Evolutionary conservation across 148 eudicot species (phyloP).

Genomic region (Rhododendron williamsianum): DNA sequence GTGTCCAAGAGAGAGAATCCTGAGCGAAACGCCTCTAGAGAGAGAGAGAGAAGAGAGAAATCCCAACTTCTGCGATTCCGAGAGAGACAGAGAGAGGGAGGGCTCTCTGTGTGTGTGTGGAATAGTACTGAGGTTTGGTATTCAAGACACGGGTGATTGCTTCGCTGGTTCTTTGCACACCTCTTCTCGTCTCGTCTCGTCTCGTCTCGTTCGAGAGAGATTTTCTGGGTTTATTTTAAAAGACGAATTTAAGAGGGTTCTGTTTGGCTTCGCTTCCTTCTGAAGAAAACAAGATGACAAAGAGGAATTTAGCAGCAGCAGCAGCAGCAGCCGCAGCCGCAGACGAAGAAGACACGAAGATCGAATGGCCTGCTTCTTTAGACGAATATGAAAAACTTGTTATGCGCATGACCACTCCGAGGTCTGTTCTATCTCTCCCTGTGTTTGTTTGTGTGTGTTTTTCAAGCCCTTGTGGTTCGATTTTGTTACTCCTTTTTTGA

Average conservation of each 20-base stretch:
- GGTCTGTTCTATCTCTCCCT: conserved; percentile 32
- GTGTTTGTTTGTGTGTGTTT: neutral
- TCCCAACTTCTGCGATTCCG: neutral
- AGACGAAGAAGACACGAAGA: conserved; percentile 5
- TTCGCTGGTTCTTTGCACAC: neutral
- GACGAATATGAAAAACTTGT: conserved; percentile 90
- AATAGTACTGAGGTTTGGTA: neutral
- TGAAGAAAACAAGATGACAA: neutral
- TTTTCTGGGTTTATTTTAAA: neutral
- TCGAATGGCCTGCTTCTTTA: conserved; percentile 70
- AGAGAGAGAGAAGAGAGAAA: conserved; percentile 7
- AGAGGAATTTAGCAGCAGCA: neutral
- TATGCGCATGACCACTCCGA: conserved; percentile 66
- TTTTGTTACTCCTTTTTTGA: neutral
- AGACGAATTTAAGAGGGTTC: neutral
- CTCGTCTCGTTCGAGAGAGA: neutral
- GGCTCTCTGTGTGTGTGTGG: neutral
- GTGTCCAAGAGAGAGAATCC: neutral
- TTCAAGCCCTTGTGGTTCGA: neutral
- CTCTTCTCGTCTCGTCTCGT: too few species aligned
- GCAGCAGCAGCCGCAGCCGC: neutral
- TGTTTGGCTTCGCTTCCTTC: neutral
- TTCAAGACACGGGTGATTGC: neutral
- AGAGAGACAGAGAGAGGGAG: conserved; percentile 5
- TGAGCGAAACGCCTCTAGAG: conserved; percentile 3